Base-by-base conservation (phyloP, 257 asterid genomes). In the Lithospermum erythrorhizon region DNA sequence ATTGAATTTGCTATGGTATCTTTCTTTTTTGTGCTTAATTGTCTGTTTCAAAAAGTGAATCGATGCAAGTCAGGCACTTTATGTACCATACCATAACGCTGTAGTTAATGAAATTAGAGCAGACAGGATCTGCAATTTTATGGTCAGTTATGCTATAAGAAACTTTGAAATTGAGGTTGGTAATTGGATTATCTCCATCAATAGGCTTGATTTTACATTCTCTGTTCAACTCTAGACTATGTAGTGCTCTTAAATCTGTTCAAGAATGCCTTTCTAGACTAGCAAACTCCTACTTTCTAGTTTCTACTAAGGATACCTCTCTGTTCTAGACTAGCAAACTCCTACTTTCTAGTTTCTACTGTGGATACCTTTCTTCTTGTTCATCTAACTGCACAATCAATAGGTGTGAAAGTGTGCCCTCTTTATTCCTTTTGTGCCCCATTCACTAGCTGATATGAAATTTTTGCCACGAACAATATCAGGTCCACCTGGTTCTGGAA, bases 401-500 rank as follows among this genome's bases (percentile, higher is more conserved):
- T 41, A 41, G 49, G 17, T 14, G 49, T 41, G 18, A 11, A 41
- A 41, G 5, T 41, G 49, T 41, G 5, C 32, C 6, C 32, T 27
- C 32, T 3, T 27, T 27, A 35, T 9, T 4, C 47, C 7, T 8
- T 35, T 35, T 35, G 15, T 35, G 11, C 47, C 9, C 47, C 9
- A 35, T 8, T 35, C 1, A 35, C 47, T 35, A 35, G 2, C 57
- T 53, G 23, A 14, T 53, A 9, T 53, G 45, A n/a, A 19, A 10
- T 30, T 52, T 21, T 24, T 48, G 30, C 47, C 27, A 22, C 53
- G 21, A 11, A 2, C 19, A 30, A n/a, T 9, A 22, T 53, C 78
- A 87, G 97, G 97, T 61, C 97, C 97, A 66, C 96, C 96, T 1
- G 96, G 97, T 52, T 87, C 95, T 5, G 97, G 95, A 16, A 90